Evolutionary conservation across 139 green algal species (phyloP), one percentile per base, ranked within the genome.

Genomic region (Axilococcus clingmanii): DNA sequence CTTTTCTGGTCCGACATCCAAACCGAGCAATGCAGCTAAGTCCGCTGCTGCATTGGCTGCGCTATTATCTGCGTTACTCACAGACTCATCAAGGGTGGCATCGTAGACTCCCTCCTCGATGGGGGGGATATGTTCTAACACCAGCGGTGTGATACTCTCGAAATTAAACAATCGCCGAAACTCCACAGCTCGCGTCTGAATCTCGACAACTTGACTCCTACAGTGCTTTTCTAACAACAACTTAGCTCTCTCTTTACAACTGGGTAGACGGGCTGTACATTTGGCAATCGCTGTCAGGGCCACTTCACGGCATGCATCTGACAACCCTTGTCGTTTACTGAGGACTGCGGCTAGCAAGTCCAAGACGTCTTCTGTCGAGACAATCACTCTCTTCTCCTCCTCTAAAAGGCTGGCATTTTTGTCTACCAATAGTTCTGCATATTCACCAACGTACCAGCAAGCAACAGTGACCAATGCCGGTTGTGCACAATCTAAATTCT

Each of bases 41-140:
- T 62, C 68, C 14, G 46, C 45, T 52, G 42, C 58, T 15, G 57
- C 47, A 1, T 57, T 71, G 12, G 61, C 57, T 33, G 38, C 57
- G 24, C 53, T 36, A 22, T 35, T 32, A 23, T 20, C 51, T 20
- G 31, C 42, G 9, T 37, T 47, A 33, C 20, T 35, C 3, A 40
- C 38, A 3, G 32, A 40, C 2, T 42, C 27, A 31, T 52, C 25
- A 14, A 74, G 40, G 55, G 69, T 74, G 32, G 59, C 44, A 4
- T 68, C 48, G 47, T 87, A 83, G 34, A 81, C 62, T 17, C 58
- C 59, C 61, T 94, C 88, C 43, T 96, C 82, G 52, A 95, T 47
- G 2, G 87, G 64, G 1, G 90, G 90, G 69, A 97, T 97, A 63
- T 74, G 81, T 68, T 97, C 90, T 55, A 95, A 65, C 42, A 97